Base-by-base conservation (phyloP, 495 filamentous ascomycete species). In the Penicillium taxi region DNA sequence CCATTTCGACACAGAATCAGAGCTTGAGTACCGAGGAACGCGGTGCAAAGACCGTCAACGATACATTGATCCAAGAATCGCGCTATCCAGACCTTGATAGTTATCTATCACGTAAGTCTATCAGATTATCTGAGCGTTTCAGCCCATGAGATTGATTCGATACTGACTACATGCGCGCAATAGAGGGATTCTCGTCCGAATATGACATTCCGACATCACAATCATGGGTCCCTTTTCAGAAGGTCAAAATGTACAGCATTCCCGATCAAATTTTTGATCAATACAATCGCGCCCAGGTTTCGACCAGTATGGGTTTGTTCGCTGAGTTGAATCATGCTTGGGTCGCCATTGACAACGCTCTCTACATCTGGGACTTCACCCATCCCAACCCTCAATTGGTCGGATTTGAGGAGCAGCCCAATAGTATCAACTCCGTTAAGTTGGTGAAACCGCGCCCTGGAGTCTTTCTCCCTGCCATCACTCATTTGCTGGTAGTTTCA, bases 311-410 rank as follows among this genome's bases (percentile, higher is more conserved):
- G 80, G 91, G 91, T 14, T 62, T 96, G 25, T 95, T 99, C 58
- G 84, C 91, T 14, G 82, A 87, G 56, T 59, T 99, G 46, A 85
- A 86, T 41, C 89, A 96, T 63, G 90, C 89, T 28, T 99, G 90
- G 88, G 81, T 93, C 14, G 73, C 84, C 1, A 94, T 99, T 52
- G 91, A 99, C 63, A 94, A 91, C 60, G 80, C 84, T 36, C 70
- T 99, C 17, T 99, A 96, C 55, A 69, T 99, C 9, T 99, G 91
- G 91, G 91, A 99, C 59, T 99, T 95, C 53, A 90, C 86, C 7
- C 73, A 82, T 42, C 80, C 84, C 18, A 80, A 86, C 50, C 82
- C 89, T 15, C 83, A 91, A 48, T 60, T 94, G n/a, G 81, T 91
- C 37, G 91, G 90, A 19, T 96, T 80, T 53, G 91, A 96, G 58